Conservation (phyloP, 164 flowering plant species). For the Berberis vulgaris region DNA sequence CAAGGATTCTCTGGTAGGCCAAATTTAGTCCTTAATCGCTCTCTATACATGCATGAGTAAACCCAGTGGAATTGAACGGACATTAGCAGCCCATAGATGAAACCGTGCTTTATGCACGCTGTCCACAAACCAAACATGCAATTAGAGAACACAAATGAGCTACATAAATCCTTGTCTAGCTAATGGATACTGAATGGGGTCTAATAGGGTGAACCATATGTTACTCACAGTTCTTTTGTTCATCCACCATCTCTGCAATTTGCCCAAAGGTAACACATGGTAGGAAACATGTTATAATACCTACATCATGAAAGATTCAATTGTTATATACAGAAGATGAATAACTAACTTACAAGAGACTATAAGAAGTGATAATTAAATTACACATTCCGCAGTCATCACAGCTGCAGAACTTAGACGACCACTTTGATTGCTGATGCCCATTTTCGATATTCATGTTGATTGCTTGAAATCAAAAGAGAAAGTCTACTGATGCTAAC, state of each 20-base stretch:
- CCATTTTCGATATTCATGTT: not conserved
- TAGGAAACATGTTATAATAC: constrained; percentile 20
- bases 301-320: constrained; percentile 11
- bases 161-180: too few relatives aligned
- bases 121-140: constrained; percentile 1
- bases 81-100: constrained; percentile 10
- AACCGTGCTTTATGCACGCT: constrained; percentile 17
- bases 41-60: constrained; percentile 20
- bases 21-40: constrained; percentile 17
- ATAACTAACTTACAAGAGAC: too few relatives aligned
- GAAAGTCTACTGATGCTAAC: too few relatives aligned
- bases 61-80: constrained; percentile 17
- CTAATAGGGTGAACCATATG: too few relatives aligned
- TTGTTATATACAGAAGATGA: not conserved
- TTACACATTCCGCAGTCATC: not conserved
- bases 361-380: too few relatives aligned
- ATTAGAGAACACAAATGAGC: not conserved
- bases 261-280: constrained; percentile 29
- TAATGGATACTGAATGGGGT: too few relatives aligned
- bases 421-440: not conserved
- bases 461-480: too few relatives aligned
- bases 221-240: constrained; percentile 24
- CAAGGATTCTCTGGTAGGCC: constrained; percentile 19
- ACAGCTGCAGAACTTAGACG: not conserved
- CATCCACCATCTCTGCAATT: constrained; percentile 23